Percentiles rank a stretch among this genome's conserved stretches.
Conservation (phyloP, 139 green algal species). For the Coelastrella sp. region DNA sequence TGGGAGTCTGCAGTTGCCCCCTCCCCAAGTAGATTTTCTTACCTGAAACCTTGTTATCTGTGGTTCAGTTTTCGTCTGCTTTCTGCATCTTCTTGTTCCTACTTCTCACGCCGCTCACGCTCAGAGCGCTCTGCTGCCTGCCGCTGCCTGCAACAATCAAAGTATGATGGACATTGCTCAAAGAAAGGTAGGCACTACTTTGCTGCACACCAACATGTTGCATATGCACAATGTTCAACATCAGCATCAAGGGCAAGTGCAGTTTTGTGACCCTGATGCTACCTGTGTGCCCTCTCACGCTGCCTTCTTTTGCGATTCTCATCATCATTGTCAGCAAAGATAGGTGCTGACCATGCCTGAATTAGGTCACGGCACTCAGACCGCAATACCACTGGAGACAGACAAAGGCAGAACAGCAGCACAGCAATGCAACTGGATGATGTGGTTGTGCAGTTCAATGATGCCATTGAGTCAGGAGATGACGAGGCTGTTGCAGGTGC, state of each 20-base stretch:
- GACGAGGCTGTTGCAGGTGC: too few species aligned
- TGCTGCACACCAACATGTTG: neutral
- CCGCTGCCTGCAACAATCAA: slow-evolving; percentile 37
- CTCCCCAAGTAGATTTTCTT: neutral
- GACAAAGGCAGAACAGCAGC: neutral
- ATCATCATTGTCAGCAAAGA: slow-evolving; percentile 42
- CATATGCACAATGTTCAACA: neutral
- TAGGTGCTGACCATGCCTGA: slow-evolving; percentile 34
- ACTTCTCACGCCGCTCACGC: slow-evolving; percentile 30
- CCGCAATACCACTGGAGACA: slow-evolving; percentile 23
- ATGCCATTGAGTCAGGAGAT: too few species aligned
- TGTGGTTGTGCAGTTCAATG: neutral
- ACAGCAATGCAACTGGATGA: neutral
- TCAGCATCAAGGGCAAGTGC: neutral
- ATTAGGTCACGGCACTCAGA: slow-evolving; percentile 36
- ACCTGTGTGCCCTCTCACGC: slow-evolving; percentile 37
- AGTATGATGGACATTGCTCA: too few species aligned
- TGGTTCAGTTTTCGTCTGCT: neutral
- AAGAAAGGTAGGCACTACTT: neutral
- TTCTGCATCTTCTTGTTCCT: slow-evolving; percentile 11
- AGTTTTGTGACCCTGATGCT: neutral
- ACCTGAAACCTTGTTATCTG: slow-evolving; percentile 32
- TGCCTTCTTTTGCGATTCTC: slow-evolving; percentile 28
- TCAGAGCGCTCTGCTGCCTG: slow-evolving; percentile 21
- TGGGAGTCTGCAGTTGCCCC: neutral